Evolutionary conservation across 2,329 filamentous ascomycete species (phyloP), one percentile per base, ranked within the genome.

Genomic region (Diaporthe citriasiana): DNA sequence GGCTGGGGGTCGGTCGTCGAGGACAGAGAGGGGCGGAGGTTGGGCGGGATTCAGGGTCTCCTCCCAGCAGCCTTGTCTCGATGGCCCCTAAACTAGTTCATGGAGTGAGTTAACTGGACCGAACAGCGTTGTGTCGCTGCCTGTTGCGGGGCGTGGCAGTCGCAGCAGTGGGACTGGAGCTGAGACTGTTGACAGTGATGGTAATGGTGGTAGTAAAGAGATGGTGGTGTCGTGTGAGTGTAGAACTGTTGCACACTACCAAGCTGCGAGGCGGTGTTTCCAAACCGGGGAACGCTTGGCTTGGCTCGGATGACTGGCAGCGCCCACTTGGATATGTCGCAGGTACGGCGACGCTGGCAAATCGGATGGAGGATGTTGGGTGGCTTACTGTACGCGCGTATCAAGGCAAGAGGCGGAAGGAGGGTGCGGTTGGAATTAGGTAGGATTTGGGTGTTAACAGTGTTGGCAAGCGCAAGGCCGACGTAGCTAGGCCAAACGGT

Each of bases 1-100:
- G 38, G 74, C 73, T 74, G 73, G 79, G 73, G 75, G 76, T 76
- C 76, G 73, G 72, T 73, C 71, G 57, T 63, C 22, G 51, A 50
- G 38, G 56, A 33, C 25, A 55, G 68, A 40, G 40, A 53, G 45
- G 65, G 55, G 65, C 59, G 53, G 60, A 51, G 47, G 38, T 40
- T 25, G 40, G 45, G 50, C 19, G 38, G 53, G 33, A 47, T 63
- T 71, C 33, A 51, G 40, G 70, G 51, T 73, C 30, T 74, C 12
- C 69, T 68, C 71, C 71, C 63, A 47, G 50, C 38, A 42, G 40
- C 51, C 71, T 68, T 50, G 40, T 73, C 50, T 68, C 63, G 55
- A 70, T 47, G 40, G 30, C 30, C 35, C 51, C 53, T 73, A 57
- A 40, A 22, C 57, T 68, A 51, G 50, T 27, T 63, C 73, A 71